Conservation (phyloP, 345 rosid species). For the Pistacia integerrima region DNA sequence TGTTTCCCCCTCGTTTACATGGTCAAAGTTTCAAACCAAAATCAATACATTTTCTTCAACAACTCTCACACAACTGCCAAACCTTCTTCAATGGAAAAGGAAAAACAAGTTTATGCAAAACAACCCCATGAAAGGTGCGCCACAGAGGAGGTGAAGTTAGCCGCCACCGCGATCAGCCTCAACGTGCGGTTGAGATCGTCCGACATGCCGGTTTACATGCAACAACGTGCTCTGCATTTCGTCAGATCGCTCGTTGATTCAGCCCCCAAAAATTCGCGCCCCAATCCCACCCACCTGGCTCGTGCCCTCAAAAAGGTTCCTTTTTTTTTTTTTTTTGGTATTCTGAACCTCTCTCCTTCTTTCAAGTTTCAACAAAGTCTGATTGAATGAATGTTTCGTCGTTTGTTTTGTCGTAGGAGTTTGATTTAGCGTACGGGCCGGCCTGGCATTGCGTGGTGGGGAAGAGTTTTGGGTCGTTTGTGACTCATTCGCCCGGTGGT, state of each 20-base stretch:
- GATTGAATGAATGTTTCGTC: neutral
- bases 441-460: conserved; percentile 61
- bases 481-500: conserved; percentile 43
- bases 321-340: too few species aligned
- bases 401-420: conserved; percentile 27
- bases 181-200: conserved; percentile 41
- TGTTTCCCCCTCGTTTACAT: neutral
- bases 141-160: conserved; percentile 34
- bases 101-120: conserved; percentile 1
- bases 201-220: conserved; percentile 45
- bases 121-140: conserved; percentile 14
- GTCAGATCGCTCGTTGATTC: conserved; percentile 37
- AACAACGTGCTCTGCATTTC: conserved; percentile 40
- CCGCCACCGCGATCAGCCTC: conserved; percentile 40
- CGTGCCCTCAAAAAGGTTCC: conserved; percentile 45
- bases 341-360: neutral
- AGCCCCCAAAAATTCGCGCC: conserved; percentile 20
- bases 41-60: neutral
- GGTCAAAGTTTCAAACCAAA: neutral
- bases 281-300: conserved; percentile 39
- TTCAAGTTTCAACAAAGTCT: neutral
- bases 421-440: conserved; percentile 41
- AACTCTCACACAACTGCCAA: neutral
- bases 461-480: conserved; percentile 46
- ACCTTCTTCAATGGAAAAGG: neutral